Percentiles rank a stretch among this genome's conserved stretches.
phyloP scores from a whole-genome alignment of 495 filamentous ascomycete species.

The Lasiosphaeria ovina region DNA sequence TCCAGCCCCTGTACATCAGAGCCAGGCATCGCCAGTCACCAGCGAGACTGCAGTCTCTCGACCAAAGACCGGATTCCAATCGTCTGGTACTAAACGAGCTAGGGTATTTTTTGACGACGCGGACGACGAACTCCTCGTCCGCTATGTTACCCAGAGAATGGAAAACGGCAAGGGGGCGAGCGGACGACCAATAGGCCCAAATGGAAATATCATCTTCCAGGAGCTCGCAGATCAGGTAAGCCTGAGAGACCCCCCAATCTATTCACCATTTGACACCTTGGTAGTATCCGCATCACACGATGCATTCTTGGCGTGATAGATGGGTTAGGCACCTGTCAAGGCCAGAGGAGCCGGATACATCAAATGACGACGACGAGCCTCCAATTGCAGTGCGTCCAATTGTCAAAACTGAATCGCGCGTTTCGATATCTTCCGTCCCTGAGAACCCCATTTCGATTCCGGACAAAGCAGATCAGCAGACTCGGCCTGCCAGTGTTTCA shows the following conservation, averaged over 20 bases:
- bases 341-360: background rate
- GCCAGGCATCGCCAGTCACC: background rate
- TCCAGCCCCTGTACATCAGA: too few relatives aligned
- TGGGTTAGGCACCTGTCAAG: constrained; percentile 19
- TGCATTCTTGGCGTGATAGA: constrained; percentile 38
- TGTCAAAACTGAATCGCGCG: background rate
- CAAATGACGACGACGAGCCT: background rate
- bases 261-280: constrained; percentile 2
- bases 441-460: too few relatives aligned
- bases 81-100: background rate
- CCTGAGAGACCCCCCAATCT: background rate
- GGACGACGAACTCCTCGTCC: constrained; percentile 31
- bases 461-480: too few relatives aligned
- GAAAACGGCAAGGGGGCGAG: background rate
- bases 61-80: too few relatives aligned
- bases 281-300: constrained; percentile 32
- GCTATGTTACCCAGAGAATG: constrained; percentile 21
- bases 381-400: background rate
- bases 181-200: background rate
- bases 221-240: constrained; percentile 36
- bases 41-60: background rate
- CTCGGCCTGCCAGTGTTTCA: background rate
- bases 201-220: constrained; percentile 32
- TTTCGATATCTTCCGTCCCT: too few relatives aligned
- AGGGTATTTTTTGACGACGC: constrained; percentile 29